These are phyloP conservation scores for Entrophospora sp. DNA, from an alignment of 192 early-diverging fungal genomes.

Conservation along the genomic window DNA sequence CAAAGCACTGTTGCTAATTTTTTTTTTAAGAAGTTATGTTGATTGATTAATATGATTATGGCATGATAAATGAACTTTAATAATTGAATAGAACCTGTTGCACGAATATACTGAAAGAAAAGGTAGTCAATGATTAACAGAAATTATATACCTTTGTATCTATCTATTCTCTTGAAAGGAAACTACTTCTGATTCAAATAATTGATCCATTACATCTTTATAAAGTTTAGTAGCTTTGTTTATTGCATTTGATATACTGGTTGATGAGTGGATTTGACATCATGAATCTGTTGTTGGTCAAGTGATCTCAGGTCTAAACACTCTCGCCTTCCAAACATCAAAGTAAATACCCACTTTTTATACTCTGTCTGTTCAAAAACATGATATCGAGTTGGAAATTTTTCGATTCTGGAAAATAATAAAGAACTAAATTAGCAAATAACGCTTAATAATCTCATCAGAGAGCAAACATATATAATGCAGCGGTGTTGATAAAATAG, in stretches of 20 bases:
- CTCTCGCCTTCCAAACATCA: not conserved
- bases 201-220: not conserved
- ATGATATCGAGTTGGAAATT: not conserved
- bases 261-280: not conserved
- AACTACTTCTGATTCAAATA: not conserved
- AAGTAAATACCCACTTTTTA: not conserved
- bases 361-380: not conserved
- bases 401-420: not conserved
- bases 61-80: no score
- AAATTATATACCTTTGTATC: slow-evolving; percentile 7
- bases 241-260: not conserved
- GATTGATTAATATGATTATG: no score
- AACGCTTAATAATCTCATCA: not conserved
- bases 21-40: no score
- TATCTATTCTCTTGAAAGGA: not conserved
- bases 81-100: no score
- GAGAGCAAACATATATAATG: not conserved
- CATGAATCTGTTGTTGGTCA: not conserved
- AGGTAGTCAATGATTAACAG: not conserved
- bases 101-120: not conserved
- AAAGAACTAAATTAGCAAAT: not conserved
- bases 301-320: not conserved
- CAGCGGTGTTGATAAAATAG: not conserved
- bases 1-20: no score
- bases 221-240: not conserved